phyloP scores from a whole-genome alignment of 2,329 filamentous ascomycete genomes.

The Phaeosphaeria sp. region DNA sequence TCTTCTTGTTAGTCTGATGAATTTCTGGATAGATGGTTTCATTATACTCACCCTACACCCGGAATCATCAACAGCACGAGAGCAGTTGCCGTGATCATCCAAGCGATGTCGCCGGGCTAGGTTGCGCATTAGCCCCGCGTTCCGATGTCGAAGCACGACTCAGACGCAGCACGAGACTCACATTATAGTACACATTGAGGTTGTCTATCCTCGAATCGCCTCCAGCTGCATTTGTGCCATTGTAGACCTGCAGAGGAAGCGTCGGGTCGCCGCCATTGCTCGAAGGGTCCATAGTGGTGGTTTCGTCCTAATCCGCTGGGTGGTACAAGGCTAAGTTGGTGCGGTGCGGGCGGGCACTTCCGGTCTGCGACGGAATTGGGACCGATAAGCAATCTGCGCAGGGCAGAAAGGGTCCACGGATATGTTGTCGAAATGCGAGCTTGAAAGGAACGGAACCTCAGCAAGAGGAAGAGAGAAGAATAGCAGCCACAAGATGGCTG shows the following conservation, averaged over 20 bases:
- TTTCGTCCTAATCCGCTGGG: slow-evolving; percentile 2
- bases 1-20: slow-evolving; percentile 3
- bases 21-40: not conserved
- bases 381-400: not conserved
- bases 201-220: slow-evolving; percentile 72
- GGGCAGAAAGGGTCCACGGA: not conserved
- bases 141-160: slow-evolving; percentile 13
- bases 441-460: slow-evolving; percentile 28
- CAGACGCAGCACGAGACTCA: slow-evolving; percentile 48
- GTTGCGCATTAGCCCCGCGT: slow-evolving; percentile 31
- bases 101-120: slow-evolving; percentile 81
- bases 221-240: slow-evolving; percentile 68
- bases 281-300: slow-evolving; percentile 38
- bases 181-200: slow-evolving; percentile 85
- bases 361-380: not conserved
- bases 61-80: slow-evolving; percentile 93
- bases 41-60: slow-evolving; percentile 74
- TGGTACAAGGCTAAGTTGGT: slow-evolving; percentile 4
- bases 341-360: slow-evolving; percentile 2
- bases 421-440: slow-evolving; percentile 3
- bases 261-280: slow-evolving; percentile 37
- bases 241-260: slow-evolving; percentile 51
- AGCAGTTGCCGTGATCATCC: slow-evolving; percentile 77
- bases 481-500: slow-evolving; percentile 6
- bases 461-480: slow-evolving; percentile 18